Base-by-base conservation (phyloP, 495 filamentous ascomycete genomes). In the Hyaloscypha variabilis region DNA sequence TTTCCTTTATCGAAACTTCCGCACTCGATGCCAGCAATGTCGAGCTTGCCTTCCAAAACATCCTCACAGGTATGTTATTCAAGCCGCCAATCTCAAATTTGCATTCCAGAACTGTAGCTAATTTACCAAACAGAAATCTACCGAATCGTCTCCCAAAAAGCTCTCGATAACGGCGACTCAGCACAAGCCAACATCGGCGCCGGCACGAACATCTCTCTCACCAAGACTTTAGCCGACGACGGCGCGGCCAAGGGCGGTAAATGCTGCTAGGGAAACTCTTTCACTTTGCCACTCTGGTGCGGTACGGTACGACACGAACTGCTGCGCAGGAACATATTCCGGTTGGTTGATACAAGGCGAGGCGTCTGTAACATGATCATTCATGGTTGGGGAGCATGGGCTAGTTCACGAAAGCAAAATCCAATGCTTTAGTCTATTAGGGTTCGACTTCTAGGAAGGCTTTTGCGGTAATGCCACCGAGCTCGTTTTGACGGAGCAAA, bases 11-110 rank as follows among this genome's bases (percentile, higher is more conserved):
- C 79, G 96, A 99, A 83, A 99, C 96, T 17, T 99, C 96, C 52
- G 96, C 96, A 52, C 88, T 99, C 67, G 96, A 99, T 74, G 96
- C 96, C 68, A 98, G 92, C 83, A 99, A 99, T 75, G 96, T 99
- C 66, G 96, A 99, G 82, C 90, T 99, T 74, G 95, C 96, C 61
- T 99, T 99, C 86, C 95, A 98, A 79, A 98, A 98, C 77, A 98
- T 98, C 75, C 85, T 99, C 75, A 98, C 96, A 77, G 96, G 95
- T 97, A 82, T 54, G 86, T 77, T 26, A 46, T 61, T 62, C 13
- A 42, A 65, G 31, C 8, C n/a, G 6, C 8, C 21, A 1, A 11
- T 24, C 25, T 25, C 1, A 10, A 28, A 54, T 24, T 23, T 46
- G 19, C 39, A 46, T 46, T 46, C 39, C 39, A 4, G 2, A 46